Conservation (phyloP, 345 rosid genomes). For the Streptanthus diversifolius region DNA sequence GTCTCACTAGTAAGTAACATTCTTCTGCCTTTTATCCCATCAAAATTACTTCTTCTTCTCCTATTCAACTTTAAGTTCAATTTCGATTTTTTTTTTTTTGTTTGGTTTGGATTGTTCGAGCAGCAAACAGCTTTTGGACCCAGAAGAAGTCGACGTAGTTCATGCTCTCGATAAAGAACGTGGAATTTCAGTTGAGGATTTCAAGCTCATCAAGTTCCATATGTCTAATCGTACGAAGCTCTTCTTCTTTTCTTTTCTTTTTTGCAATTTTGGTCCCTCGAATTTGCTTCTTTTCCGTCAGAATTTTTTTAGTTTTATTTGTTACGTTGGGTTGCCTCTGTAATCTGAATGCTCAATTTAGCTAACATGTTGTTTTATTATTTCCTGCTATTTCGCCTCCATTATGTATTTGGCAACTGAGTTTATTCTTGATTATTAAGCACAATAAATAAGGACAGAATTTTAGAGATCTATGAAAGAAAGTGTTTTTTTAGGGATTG, state of each 20-base stretch:
- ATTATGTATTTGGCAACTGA: background rate
- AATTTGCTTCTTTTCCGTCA: background rate
- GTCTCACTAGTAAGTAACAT: constrained; percentile 67
- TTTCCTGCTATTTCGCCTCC: background rate
- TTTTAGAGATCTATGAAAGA: background rate
- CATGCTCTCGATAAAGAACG: constrained; percentile 66
- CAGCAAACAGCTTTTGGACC: constrained; percentile 82
- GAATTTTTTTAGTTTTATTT: background rate
- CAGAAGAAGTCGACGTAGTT: constrained; percentile 69
- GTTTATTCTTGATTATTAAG: background rate
- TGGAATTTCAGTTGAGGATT: constrained; percentile 72
- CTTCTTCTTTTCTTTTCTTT: background rate
- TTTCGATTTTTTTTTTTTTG: background rate
- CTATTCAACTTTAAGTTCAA: background rate
- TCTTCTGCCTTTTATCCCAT: background rate
- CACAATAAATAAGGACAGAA: background rate
- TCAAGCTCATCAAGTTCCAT: constrained; percentile 80
- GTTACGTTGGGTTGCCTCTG: background rate
- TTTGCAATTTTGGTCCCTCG: background rate
- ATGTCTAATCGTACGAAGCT: constrained; percentile 64
- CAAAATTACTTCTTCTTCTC: background rate
- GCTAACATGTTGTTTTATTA: background rate
- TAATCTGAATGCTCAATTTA: background rate
- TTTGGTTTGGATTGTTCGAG: background rate
- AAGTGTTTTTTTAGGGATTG: background rate